These are phyloP conservation scores for Sicyos baderoa DNA, from an alignment of 306 rosid species.

Conservation along the genomic window DNA sequence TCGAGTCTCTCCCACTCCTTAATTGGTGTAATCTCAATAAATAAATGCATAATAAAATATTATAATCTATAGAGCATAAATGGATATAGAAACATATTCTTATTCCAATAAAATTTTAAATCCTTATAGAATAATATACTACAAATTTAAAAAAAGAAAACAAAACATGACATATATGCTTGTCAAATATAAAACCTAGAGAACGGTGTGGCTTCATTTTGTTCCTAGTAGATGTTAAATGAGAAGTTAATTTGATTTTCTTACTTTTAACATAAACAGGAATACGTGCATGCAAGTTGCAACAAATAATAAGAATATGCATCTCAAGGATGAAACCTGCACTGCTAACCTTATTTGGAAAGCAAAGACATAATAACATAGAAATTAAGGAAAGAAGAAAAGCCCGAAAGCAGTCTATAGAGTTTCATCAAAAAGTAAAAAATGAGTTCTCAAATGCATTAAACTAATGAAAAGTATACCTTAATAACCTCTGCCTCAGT, in stretches of 20 bases:
- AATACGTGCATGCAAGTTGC: not conserved
- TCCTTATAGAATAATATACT: not conserved
- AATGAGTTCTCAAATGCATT: not conserved
- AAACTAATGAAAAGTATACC: slow-evolving; percentile 32
- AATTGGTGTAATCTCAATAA: too few relatives aligned
- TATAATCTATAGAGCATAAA: too few relatives aligned
- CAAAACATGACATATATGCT: not conserved
- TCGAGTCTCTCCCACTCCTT: too few relatives aligned
- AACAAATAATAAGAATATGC: not conserved
- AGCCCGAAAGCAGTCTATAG: not conserved
- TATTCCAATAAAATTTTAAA: too few relatives aligned
- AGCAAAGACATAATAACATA: not conserved
- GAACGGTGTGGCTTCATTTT: too few relatives aligned
- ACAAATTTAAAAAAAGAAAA: not conserved
- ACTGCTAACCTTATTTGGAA: not conserved
- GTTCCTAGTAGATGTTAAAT: not conserved
- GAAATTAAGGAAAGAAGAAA: not conserved
- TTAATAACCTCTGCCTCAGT: slow-evolving; percentile 89
- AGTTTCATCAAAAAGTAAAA: not conserved
- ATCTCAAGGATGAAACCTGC: not conserved
- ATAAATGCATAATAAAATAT: too few relatives aligned
- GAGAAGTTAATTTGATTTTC: not conserved
- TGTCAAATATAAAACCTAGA: too few relatives aligned
- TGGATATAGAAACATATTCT: too few relatives aligned
- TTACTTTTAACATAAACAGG: not conserved